A percentile compares a stretch with the other conserved stretches of the same genome.
phyloP scores from a whole-genome alignment of 164 flowering plant genomes.

The Kingdonia uniflora region DNA sequence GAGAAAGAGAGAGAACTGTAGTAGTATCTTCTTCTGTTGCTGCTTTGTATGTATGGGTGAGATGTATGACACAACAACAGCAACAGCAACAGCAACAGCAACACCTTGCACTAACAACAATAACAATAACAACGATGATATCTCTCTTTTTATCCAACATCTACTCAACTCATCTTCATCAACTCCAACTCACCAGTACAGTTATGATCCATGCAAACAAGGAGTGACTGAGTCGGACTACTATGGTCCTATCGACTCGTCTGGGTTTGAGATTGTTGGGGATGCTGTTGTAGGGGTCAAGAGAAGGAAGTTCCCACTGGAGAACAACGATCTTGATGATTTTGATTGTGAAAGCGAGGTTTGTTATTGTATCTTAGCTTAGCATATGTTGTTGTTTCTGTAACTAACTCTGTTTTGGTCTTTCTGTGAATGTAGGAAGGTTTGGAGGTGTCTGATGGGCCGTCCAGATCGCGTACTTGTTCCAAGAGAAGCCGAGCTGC shows the following conservation, averaged over 20 bases:
- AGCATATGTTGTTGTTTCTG: neutral
- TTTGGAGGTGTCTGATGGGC: slow-evolving; percentile 33
- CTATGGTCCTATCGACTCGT: neutral
- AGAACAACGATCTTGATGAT: slow-evolving; percentile 32
- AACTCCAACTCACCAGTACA: slow-evolving; percentile 14
- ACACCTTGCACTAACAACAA: too few relatives aligned
- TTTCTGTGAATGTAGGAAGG: slow-evolving; percentile 26
- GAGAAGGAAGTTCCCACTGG: slow-evolving; percentile 13
- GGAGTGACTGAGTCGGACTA: neutral
- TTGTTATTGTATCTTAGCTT: neutral
- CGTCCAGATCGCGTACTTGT: slow-evolving; percentile 25
- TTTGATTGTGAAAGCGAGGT: slow-evolving; percentile 49
- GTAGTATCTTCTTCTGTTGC: neutral
- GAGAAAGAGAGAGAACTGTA: too few relatives aligned
- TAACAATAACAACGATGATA: slow-evolving; percentile 21
- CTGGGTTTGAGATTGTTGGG: neutral
- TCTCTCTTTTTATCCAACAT: slow-evolving; percentile 38
- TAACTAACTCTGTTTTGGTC: neutral
- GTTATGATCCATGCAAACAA: neutral
- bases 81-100: neutral
- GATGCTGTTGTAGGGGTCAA: slow-evolving; percentile 13
- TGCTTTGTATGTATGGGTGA: slow-evolving; percentile 25
- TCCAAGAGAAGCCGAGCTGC: slow-evolving; percentile 85
- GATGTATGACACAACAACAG: slow-evolving; percentile 24
- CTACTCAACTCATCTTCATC: slow-evolving; percentile 24